Percentiles rank a stretch among this genome's conserved stretches.
phyloP scores from a whole-genome alignment of 371 early-diverging fungal species.

The Rhizopus sp. region DNA sequence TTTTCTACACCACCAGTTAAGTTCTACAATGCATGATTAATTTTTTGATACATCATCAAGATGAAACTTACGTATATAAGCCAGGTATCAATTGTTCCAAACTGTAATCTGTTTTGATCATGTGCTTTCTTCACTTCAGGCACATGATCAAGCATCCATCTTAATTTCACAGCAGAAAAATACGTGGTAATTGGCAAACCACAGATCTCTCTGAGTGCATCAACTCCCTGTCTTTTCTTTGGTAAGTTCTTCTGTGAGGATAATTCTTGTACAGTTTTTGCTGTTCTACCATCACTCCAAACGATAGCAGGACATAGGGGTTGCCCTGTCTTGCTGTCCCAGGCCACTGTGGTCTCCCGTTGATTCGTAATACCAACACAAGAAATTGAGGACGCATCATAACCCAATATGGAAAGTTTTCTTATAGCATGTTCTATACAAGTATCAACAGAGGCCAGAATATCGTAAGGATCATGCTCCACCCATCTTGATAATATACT shows the following conservation, averaged over 20 bases:
- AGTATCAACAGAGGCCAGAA: constrained; percentile 69
- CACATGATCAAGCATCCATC: constrained; percentile 91
- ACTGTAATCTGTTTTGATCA: constrained; percentile 48
- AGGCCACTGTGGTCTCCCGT: constrained; percentile 90
- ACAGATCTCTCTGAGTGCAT: constrained; percentile 59
- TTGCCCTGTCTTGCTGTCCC: constrained; percentile 84
- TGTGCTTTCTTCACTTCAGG: constrained; percentile 59
- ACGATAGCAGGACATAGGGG: constrained; percentile 92
- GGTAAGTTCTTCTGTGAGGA: constrained; percentile 31
- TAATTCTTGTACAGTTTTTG: constrained; percentile 68
- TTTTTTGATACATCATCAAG: constrained; percentile 36
- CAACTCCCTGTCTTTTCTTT: constrained; percentile 31
- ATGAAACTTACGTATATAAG: constrained; percentile 36
- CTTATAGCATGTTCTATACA: constrained; percentile 74
- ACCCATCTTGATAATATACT: constrained; percentile 66
- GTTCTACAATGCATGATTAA: constrained; percentile 60
- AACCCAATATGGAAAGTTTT: constrained; percentile 65
- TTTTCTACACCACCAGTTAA: constrained; percentile 76
- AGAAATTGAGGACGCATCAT: constrained; percentile 37
- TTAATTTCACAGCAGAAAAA: constrained; percentile 90
- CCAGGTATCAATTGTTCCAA: constrained; percentile 96
- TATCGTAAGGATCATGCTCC: constrained; percentile 86
- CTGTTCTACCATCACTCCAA: constrained; percentile 92
- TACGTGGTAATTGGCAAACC: constrained; percentile 94
- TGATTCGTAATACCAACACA: constrained; percentile 95